A percentile compares a stretch with the other conserved stretches of the same genome.
Evolutionary conservation across 2,329 filamentous ascomycete species (phyloP).

Genomic region (Verruconis gallopava): DNA sequence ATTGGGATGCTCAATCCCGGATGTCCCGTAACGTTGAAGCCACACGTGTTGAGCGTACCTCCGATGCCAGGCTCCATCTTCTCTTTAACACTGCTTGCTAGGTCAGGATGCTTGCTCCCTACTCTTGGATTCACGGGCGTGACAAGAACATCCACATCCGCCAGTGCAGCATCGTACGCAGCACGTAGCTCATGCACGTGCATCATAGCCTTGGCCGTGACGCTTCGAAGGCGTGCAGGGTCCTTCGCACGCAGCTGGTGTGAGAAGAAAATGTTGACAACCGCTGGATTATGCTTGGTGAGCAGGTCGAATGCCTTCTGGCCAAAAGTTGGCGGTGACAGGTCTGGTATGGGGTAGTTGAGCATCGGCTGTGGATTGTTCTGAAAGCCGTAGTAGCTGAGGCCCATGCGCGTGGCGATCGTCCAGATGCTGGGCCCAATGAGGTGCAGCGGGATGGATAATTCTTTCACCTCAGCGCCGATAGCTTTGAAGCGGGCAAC

Average conservation of each 20-base stretch:
- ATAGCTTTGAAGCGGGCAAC: constrained; percentile 24
- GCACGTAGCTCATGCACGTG: constrained; percentile 34
- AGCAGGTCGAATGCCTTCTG: constrained; percentile 33
- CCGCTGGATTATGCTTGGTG: constrained; percentile 31
- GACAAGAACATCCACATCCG: constrained; percentile 35
- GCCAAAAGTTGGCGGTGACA: constrained; percentile 17
- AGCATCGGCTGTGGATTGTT: constrained; percentile 20
- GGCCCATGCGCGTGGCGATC: constrained; percentile 20
- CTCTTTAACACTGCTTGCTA: constrained; percentile 23
- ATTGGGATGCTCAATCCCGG: constrained; percentile 20
- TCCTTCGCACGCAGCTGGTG: constrained; percentile 20
- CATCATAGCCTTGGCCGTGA: constrained; percentile 32
- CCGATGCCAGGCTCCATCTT: constrained; percentile 23
- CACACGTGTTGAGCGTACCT: constrained; percentile 19
- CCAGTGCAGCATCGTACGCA: constrained; percentile 34
- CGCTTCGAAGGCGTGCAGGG: constrained; percentile 18
- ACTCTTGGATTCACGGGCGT: constrained; percentile 36
- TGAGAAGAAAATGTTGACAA: constrained; percentile 32
- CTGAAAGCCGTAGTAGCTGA: constrained; percentile 17
- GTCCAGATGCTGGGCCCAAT: constrained; percentile 38
- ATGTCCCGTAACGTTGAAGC: constrained; percentile 21
- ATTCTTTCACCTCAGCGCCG: constrained; percentile 32
- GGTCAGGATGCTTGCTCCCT: constrained; percentile 29
- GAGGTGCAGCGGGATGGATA: constrained; percentile 36
- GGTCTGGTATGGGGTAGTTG: constrained; percentile 18